Evolutionary conservation across 352 stramenopile species (phyloP).

Genomic region (Pythium chondricola): DNA sequence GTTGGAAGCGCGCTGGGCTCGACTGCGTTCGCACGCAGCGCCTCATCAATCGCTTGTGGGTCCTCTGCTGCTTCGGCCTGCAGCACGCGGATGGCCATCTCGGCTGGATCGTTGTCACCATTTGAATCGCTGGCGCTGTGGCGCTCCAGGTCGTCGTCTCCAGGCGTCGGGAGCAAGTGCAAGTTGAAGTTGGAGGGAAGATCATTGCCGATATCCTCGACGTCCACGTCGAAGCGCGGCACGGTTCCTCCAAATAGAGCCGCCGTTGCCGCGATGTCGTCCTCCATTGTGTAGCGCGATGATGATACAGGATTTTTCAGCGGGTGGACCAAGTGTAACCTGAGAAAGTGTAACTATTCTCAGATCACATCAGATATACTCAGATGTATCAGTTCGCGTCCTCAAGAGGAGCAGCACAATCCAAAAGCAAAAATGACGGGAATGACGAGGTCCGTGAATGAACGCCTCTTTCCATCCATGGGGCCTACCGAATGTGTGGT

Average conservation of each 20-base stretch:
- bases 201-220: conserved; percentile 32
- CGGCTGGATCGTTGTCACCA: conserved; percentile 7
- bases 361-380: not conserved
- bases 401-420: not conserved
- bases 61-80: conserved; percentile 17
- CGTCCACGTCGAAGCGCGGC: conserved; percentile 44
- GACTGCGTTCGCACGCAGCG: conserved; percentile 11
- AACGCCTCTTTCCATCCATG: no score
- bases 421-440: conserved; percentile 39
- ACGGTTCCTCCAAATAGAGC: conserved; percentile 47
- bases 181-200: conserved; percentile 44
- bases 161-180: conserved; percentile 22
- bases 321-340: not conserved
- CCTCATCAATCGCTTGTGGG: conserved; percentile 19
- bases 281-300: conserved; percentile 18
- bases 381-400: not conserved
- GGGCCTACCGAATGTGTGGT: not conserved
- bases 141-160: conserved; percentile 18
- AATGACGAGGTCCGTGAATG: conserved; percentile 65
- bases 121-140: conserved; percentile 1
- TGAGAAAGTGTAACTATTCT: not conserved
- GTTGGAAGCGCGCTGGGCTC: conserved; percentile 2
- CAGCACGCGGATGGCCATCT: conserved; percentile 20
- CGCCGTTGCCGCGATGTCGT: conserved; percentile 44
- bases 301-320: no score